Base-by-base conservation (phyloP, 164 flowering plant genomes). In the Vitis rotundifolia region DNA sequence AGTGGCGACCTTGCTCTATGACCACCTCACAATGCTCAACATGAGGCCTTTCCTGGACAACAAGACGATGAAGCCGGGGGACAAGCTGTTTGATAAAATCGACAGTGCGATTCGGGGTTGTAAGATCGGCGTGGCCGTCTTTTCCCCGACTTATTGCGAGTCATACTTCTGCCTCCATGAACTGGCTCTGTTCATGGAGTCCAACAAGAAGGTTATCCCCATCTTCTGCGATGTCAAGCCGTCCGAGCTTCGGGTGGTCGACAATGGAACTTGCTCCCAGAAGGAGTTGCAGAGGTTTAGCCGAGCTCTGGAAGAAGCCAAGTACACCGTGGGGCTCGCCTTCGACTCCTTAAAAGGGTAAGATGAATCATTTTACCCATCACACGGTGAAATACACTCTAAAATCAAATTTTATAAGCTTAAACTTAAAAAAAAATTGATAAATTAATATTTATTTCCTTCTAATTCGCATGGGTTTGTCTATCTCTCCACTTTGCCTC, bases 11-110 rank as follows among this genome's bases (percentile, higher is more conserved):
- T 61, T 90, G 76, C 73, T 90, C 8, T 81, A 80, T 55, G 69
- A 84, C 49, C 87, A 81, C 22, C 70, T 90, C 2, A 4, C 26
- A 0, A 60, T 68, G 14, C 67, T 77, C 1, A 61, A 78, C 11
- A 71, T 83, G 0, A 69, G 68, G 11, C 79, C 89, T 2, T 90
- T 90, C 58, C 63, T 88, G 70, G 94, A 90, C 63, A 82, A 73
- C 81, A 81, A 73, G 78, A 84, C 59, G 80, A 85, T 88, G 94
- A 84, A 78, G 67, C 89, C 92, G 2, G 94, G 94, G 1, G 94
- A 90, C 63, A 74, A 64, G 65, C 52, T 88, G 57, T 87, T 81
- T 61, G 83, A 82, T 3, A 72, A 80, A 8, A 85, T 90, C 11
- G 72, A 81, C 52, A 11, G 69, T 0, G 94, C 79, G 5, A 82